These are phyloP conservation scores for Trebouxiophyceae sp. DNA, from an alignment of 163 green algal genomes.

Conservation along the genomic window DNA sequence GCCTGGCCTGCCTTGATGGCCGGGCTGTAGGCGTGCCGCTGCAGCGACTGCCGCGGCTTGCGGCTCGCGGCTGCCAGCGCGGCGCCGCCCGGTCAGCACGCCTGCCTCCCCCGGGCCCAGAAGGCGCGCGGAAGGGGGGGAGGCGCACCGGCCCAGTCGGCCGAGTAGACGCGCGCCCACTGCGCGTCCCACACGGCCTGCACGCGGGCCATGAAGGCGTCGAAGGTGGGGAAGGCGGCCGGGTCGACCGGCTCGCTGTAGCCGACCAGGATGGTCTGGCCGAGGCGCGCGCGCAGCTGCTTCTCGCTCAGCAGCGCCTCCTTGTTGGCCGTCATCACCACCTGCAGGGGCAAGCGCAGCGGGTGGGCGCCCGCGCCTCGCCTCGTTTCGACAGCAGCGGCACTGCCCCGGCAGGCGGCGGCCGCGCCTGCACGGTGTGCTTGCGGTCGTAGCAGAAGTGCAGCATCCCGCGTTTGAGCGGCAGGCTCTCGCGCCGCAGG, in stretches of 20 bases:
- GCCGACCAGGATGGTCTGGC: slow-evolving; percentile 45
- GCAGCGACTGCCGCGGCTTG: neutral
- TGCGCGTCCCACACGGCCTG: slow-evolving; percentile 48
- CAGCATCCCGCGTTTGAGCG: slow-evolving; percentile 81
- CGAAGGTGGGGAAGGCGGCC: slow-evolving; percentile 19
- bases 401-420: neutral
- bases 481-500: slow-evolving; percentile 45
- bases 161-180: slow-evolving; percentile 48
- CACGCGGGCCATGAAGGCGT: slow-evolving; percentile 42
- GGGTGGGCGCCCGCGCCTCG: too few relatives aligned
- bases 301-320: slow-evolving; percentile 75
- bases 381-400: too few relatives aligned
- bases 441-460: slow-evolving; percentile 66
- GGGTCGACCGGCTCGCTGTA: slow-evolving; percentile 37
- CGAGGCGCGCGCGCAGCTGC: slow-evolving; percentile 37
- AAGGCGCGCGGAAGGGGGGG: neutral
- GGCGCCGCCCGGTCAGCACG: too few relatives aligned
- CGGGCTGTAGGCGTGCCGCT: neutral
- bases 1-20: slow-evolving; percentile 1
- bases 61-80: neutral
- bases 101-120: neutral
- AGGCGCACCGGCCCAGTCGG: slow-evolving; percentile 25
- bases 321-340: slow-evolving; percentile 72
- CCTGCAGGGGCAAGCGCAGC: too few relatives aligned
- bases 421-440: slow-evolving; percentile 57